Conservation (phyloP, 805 yeast species). For the Zygoascus bituminiphila region DNA sequence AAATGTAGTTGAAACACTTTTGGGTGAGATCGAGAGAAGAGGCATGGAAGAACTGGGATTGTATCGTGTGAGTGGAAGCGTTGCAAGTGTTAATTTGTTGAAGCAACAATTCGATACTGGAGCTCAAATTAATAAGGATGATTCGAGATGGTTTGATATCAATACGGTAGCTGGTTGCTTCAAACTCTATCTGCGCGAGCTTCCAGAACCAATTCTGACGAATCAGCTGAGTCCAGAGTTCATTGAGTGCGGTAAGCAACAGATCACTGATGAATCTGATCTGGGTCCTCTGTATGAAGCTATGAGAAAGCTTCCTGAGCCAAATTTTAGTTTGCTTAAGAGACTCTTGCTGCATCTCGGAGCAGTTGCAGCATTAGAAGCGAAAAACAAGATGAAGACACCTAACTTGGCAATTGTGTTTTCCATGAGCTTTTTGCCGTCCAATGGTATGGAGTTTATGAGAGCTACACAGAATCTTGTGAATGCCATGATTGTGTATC, state of each 20-base stretch:
- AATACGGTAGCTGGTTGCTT: slow-evolving; percentile 86
- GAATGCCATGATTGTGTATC: slow-evolving; percentile 37
- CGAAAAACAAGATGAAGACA: slow-evolving; percentile 75
- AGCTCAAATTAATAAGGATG: slow-evolving; percentile 35
- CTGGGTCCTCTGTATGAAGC: slow-evolving; percentile 23
- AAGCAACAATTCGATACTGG: slow-evolving; percentile 50
- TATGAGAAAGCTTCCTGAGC: slow-evolving; percentile 45
- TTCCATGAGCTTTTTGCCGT: slow-evolving; percentile 49
- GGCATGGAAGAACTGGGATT: slow-evolving; percentile 89
- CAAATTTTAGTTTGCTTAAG: slow-evolving; percentile 61
- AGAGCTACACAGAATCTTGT: slow-evolving; percentile 48
- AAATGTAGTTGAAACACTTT: slow-evolving; percentile 50
- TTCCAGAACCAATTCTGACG: slow-evolving; percentile 77
- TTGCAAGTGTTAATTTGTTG: slow-evolving; percentile 47
- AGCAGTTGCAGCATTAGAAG: slow-evolving; percentile 57
- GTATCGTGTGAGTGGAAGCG: slow-evolving; percentile 65
- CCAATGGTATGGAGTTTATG: slow-evolving; percentile 27
- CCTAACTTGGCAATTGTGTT: slow-evolving; percentile 87
- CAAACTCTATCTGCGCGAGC: slow-evolving; percentile 72
- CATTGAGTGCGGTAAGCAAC: slow-evolving; percentile 24
- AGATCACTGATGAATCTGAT: slow-evolving; percentile 19
- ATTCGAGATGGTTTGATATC: slow-evolving; percentile 63
- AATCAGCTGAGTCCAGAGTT: slow-evolving; percentile 56
- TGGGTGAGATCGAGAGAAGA: slow-evolving; percentile 72
- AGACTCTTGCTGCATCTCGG: slow-evolving; percentile 62